Percentiles rank a stretch among this genome's conserved stretches.
Conservation (phyloP, 495 filamentous ascomycete species). For the Podospora fimiseda region DNA sequence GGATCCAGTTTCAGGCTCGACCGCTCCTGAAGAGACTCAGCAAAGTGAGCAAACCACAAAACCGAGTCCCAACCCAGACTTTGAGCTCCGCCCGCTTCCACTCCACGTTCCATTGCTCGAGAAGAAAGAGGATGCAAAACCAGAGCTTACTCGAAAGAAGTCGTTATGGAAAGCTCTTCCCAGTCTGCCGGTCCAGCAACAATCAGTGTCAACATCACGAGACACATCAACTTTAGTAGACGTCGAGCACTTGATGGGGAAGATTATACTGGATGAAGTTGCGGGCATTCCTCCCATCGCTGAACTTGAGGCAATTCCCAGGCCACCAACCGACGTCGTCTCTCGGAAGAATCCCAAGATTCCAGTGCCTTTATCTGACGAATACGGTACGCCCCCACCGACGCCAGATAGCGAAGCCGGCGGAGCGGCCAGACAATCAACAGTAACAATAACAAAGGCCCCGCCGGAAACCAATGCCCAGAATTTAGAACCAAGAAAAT, state of each 20-base stretch:
- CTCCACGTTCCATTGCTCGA: constrained; percentile 17
- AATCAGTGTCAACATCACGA: not conserved
- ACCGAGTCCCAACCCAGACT: constrained; percentile 3
- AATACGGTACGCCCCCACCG: constrained; percentile 8
- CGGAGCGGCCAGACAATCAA: not conserved
- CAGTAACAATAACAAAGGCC: not conserved
- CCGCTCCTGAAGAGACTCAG: constrained; percentile 5
- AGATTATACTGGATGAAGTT: not conserved
- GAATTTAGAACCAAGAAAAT: not conserved
- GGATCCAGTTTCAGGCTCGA: not conserved
- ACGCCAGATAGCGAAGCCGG: constrained; percentile 16
- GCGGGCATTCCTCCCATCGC: not conserved
- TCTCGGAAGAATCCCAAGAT: not conserved
- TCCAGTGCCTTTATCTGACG: not conserved
- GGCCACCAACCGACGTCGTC: not conserved
- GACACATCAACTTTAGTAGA: not conserved
- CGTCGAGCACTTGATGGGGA: not conserved
- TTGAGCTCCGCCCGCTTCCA: constrained; percentile 13
- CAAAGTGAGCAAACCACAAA: not conserved
- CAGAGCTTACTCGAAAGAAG: constrained; percentile 12
- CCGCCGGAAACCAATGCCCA: not conserved
- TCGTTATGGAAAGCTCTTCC: constrained; percentile 22
- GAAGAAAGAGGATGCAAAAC: constrained; percentile 15
- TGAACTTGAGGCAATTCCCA: not conserved
- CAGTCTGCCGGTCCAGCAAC: constrained; percentile 3